These are phyloP conservation scores for Turritis glabra DNA, from an alignment of 345 rosid species.

Conservation along the genomic window DNA sequence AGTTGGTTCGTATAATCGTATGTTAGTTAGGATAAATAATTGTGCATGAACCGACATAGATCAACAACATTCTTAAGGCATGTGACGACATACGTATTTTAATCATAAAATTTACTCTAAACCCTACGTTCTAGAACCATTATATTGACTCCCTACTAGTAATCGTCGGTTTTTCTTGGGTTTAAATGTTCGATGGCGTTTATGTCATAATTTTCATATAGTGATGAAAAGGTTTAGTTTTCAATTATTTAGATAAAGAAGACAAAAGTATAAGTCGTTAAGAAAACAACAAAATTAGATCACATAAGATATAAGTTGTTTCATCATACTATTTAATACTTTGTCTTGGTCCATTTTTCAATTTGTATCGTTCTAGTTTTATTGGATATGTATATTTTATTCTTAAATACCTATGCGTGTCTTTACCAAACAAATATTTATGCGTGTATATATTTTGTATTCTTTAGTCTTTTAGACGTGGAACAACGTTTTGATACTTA, in stretches of 20 bases:
- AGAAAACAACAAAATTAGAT: background rate
- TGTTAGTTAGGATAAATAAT: slow-evolving; percentile 22
- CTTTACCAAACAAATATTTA: too few relatives aligned
- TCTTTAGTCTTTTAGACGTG: too few relatives aligned
- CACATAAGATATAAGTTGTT: background rate
- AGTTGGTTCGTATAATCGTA: slow-evolving; percentile 10
- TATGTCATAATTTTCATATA: background rate
- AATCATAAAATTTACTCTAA: background rate
- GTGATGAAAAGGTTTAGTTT: background rate
- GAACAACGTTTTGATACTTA: too few relatives aligned
- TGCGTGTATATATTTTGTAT: too few relatives aligned
- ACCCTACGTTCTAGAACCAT: slow-evolving; percentile 21
- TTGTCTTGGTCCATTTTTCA: background rate
- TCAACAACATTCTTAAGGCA: slow-evolving; percentile 34
- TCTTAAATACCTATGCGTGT: too few relatives aligned
- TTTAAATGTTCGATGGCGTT: background rate
- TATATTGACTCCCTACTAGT: slow-evolving; percentile 19
- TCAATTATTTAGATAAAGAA: slow-evolving; percentile 3
- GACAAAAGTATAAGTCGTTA: slow-evolving; percentile 16
- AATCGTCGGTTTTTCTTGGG: slow-evolving; percentile 13
- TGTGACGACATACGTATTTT: slow-evolving; percentile 23
- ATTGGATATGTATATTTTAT: too few relatives aligned
- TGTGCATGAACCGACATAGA: slow-evolving; percentile 36
- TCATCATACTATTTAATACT: background rate
- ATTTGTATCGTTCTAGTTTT: too few relatives aligned